Percentiles rank a stretch among this genome's conserved stretches.
These are phyloP conservation scores for Fraxinus sp. DNA, from an alignment of 305 asterid genomes.

Conservation along the genomic window DNA sequence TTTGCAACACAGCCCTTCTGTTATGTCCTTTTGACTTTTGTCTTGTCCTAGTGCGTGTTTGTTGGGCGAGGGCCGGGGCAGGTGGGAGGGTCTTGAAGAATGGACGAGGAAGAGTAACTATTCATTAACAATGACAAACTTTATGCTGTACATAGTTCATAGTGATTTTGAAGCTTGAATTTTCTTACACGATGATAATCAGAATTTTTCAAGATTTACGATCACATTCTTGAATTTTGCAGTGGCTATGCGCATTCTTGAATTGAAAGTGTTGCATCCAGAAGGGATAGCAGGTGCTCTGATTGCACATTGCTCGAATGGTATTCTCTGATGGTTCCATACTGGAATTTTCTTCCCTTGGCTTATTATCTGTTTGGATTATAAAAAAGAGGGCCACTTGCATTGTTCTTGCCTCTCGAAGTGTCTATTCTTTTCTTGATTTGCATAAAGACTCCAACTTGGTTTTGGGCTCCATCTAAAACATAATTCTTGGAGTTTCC, in stretches of 20 bases:
- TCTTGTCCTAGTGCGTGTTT: slow-evolving; percentile 33
- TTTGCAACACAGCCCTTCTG: not conserved
- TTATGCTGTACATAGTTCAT: too few species aligned
- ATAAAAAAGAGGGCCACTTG: slow-evolving; percentile 27
- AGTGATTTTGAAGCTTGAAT: too few species aligned
- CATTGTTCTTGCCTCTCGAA: slow-evolving; percentile 32
- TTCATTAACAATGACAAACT: too few species aligned
- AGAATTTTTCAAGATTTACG: slow-evolving; percentile 1
- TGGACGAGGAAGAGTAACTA: not conserved
- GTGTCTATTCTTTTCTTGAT: slow-evolving; percentile 28
- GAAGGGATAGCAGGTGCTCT: not conserved
- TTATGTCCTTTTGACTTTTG: not conserved
- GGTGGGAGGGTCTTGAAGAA: not conserved
- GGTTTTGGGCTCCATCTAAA: slow-evolving; percentile 38
- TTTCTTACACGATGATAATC: not conserved
- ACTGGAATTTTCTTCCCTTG: slow-evolving; percentile 26
- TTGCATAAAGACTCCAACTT: slow-evolving; percentile 31
- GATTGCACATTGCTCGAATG: slow-evolving; percentile 23
- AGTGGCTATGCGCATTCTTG: not conserved
- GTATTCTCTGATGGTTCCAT: slow-evolving; percentile 23
- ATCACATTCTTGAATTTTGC: slow-evolving; percentile 21
- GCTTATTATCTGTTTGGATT: slow-evolving; percentile 35
- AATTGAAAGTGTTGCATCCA: slow-evolving; percentile 9
- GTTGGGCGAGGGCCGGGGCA: not conserved
- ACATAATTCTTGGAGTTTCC: slow-evolving; percentile 31